Evolutionary conservation across 441 rosid genomes (phyloP).

Genomic region (Pelargonium cotyledonis): DNA sequence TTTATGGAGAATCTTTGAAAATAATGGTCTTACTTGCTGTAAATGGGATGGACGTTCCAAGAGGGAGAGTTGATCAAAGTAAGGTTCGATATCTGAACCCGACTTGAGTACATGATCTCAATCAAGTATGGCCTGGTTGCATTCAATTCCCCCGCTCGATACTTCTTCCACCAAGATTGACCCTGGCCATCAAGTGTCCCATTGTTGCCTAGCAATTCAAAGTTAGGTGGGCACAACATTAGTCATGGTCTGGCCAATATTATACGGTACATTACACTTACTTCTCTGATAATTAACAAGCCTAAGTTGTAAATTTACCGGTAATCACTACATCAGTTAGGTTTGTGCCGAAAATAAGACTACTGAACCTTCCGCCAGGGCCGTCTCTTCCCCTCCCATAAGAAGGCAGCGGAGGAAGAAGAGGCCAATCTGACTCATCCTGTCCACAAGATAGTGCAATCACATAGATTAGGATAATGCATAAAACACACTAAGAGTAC

Average conservation of each 20-base stretch:
- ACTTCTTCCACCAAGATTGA: constrained; percentile 63
- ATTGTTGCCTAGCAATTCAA: constrained; percentile 47
- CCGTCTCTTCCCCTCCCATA: constrained; percentile 70
- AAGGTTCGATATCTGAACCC: constrained; percentile 58
- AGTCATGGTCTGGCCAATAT: background rate
- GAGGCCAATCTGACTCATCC: constrained; percentile 65
- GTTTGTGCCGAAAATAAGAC: constrained; percentile 69
- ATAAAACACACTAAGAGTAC: too few relatives aligned
- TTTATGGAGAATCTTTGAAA: background rate
- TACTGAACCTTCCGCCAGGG: constrained; percentile 45
- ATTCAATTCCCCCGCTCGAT: constrained; percentile 35
- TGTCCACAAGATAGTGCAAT: constrained; percentile 13
- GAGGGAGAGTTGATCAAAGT: constrained; percentile 69
- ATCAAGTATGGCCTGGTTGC: constrained; percentile 68
- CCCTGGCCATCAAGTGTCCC: constrained; percentile 86
- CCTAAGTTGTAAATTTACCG: constrained; percentile 28
- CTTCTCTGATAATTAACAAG: background rate
- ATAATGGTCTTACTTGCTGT: constrained; percentile 34
- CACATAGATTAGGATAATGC: background rate
- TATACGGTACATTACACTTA: background rate
- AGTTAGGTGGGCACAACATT: background rate
- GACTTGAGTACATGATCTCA: constrained; percentile 59
- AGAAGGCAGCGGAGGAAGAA: constrained; percentile 47
- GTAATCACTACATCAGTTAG: constrained; percentile 67
- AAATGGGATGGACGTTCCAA: constrained; percentile 77